phyloP scores from a whole-genome alignment of 257 asterid genomes.

The Rubia yunnanensis region DNA sequence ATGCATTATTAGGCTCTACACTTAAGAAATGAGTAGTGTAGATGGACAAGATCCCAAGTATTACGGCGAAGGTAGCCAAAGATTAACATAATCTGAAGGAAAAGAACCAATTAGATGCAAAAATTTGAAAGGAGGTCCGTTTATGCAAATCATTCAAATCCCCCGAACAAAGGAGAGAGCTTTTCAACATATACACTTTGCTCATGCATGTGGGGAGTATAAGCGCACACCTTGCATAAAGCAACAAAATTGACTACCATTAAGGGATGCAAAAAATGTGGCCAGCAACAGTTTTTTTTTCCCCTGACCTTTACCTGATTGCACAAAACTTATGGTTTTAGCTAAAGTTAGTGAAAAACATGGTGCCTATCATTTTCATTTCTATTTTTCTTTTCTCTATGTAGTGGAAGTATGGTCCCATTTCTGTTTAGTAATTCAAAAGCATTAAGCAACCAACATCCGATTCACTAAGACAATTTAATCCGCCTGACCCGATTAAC shows the following conservation, averaged over 20 bases:
- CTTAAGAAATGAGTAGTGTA: background rate
- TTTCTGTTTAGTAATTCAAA: background rate
- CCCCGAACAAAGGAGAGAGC: background rate
- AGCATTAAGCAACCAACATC: background rate
- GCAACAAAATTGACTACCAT: background rate
- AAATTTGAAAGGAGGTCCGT: background rate
- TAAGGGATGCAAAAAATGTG: background rate
- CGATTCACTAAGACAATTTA: too few species aligned
- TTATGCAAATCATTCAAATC: background rate
- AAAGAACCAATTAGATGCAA: background rate
- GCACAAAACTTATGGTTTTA: constrained; percentile 6
- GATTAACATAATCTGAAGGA: background rate
- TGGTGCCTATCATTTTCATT: constrained; percentile 1
- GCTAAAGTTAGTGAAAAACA: background rate
- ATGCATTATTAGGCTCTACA: background rate
- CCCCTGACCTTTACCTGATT: background rate
- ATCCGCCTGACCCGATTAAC: background rate
- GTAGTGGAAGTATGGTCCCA: background rate
- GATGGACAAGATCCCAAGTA: background rate
- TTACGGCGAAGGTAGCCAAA: background rate
- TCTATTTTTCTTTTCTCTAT: background rate
- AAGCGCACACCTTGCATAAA: constrained; percentile 2
- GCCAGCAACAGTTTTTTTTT: background rate
- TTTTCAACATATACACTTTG: background rate
- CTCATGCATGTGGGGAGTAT: constrained; percentile 6